Base-by-base conservation (phyloP, 139 green algal genomes). In the Chlorella vulgaris region DNA sequence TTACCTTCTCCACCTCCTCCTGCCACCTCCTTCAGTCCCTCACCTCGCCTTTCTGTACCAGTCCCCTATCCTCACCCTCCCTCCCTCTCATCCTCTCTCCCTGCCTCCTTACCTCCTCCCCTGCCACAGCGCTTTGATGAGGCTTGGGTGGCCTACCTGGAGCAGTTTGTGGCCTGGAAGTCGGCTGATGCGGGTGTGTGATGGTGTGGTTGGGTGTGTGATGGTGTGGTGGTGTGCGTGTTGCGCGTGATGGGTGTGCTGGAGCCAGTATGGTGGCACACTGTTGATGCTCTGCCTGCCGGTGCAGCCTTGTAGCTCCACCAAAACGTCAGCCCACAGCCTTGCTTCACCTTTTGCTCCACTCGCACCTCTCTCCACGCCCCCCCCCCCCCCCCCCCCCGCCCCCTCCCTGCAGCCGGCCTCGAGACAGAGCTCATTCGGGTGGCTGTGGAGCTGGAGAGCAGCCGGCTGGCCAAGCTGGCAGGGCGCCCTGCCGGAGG, bases 131-230 rank as follows among this genome's bases (percentile, higher is more conserved):
- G 31, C 3, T 98, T 98, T 88, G 95, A 98, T 68, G 78, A 88
- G 26, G 81, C 84, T 21, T 98, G 95, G 95, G 82, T 94, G 33
- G 75, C 84, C n/a, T 98, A 98, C 84, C 87, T 98, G 80, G 93
- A 98, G 81, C 93, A 94, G 78, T 98, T 98, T 86, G 90, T 92
- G 61, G 91, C 91, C 19, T 98, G 95, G 95, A 98, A 98, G 91
- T 82, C 82, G n/a, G 85, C 90, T 8, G 94, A 98, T 80, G 92
- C 77, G 35, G 77, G 77, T 83, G 43, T 1, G 60, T 19, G 19
- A 13, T 47, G 47, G 47, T 58, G 47, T 58, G 10, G 47, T 58
- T 58, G 47, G 47, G 47, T 58, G 47, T 15, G 10, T 10, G 13
- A 58, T 24, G 47, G 28, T 65, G 15, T 15, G 22, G 5, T 29